Percentiles rank a stretch among this genome's conserved stretches.
phyloP scores from a whole-genome alignment of 2,329 filamentous ascomycete species.

The Colletotrichum kahawae region DNA sequence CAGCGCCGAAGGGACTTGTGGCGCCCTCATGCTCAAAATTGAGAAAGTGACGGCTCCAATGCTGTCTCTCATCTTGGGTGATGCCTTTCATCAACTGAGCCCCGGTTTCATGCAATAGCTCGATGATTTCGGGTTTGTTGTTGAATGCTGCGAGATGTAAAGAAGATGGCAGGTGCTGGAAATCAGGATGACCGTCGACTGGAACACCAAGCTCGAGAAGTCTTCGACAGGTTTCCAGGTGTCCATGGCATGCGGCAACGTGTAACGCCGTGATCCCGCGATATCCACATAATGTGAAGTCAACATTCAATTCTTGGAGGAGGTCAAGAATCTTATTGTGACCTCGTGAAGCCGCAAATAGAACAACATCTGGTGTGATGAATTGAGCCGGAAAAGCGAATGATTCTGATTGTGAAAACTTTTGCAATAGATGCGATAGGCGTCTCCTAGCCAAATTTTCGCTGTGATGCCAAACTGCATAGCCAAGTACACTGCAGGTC shows the following conservation, averaged over 20 bases:
- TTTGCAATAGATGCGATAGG: too few species aligned
- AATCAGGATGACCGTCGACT: neutral
- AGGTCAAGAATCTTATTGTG: neutral
- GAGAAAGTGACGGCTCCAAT: too few species aligned
- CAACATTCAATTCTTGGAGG: neutral
- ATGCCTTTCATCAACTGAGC: neutral
- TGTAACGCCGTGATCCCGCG: neutral
- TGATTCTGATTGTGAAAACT: too few species aligned
- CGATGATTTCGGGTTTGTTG: neutral
- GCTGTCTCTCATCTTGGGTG: too few species aligned
- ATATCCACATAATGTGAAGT: neutral
- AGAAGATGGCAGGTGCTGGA: neutral
- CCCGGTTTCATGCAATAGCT: neutral
- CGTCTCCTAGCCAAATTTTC: too few species aligned
- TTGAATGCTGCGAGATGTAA: neutral
- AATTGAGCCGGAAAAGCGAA: neutral
- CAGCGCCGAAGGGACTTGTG: too few species aligned
- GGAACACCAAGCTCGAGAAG: neutral
- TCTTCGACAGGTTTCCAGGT: neutral
- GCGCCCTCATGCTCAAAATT: too few species aligned
- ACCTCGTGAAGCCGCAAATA: neutral
- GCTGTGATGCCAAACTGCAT: too few species aligned
- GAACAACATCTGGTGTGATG: neutral
- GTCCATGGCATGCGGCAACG: neutral
- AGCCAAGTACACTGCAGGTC: too few species aligned